These are phyloP conservation scores for Pueraria montana DNA, from an alignment of 306 rosid genomes.

Conservation along the genomic window DNA sequence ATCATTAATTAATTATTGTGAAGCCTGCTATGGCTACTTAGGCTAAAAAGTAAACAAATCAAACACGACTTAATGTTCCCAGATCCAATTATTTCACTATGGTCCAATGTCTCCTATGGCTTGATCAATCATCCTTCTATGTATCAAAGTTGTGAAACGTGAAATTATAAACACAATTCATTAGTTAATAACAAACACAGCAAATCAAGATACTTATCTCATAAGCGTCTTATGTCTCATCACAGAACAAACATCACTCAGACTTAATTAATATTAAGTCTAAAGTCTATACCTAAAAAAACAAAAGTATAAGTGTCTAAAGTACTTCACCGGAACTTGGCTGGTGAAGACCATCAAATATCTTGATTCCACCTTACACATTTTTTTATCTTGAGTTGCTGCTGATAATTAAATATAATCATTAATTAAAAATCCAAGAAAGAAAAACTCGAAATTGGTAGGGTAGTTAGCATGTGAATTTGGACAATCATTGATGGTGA, in stretches of 20 bases:
- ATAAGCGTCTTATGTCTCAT: neutral
- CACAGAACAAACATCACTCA: neutral
- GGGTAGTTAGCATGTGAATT: conserved; percentile 42
- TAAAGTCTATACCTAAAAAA: no score
- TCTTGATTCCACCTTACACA: neutral
- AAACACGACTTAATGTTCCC: neutral
- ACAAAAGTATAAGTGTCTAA: no score
- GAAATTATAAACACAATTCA: no score
- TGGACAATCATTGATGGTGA: conserved; percentile 15
- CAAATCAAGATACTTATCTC: neutral
- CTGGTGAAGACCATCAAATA: no score
- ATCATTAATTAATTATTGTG: no score
- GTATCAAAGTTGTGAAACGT: neutral
- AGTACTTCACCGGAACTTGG: no score
- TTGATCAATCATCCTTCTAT: no score
- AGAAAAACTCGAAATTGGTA: neutral
- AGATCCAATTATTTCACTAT: neutral
- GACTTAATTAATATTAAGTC: neutral
- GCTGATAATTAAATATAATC: neutral
- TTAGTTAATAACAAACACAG: neutral
- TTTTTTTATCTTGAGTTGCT: neutral
- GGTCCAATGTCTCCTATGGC: neutral
- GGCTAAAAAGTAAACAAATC: neutral
- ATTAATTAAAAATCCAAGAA: neutral
- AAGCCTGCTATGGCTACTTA: no score